phyloP scores from a whole-genome alignment of 2,329 filamentous ascomycete species.

The Phialophora verrucosa region DNA sequence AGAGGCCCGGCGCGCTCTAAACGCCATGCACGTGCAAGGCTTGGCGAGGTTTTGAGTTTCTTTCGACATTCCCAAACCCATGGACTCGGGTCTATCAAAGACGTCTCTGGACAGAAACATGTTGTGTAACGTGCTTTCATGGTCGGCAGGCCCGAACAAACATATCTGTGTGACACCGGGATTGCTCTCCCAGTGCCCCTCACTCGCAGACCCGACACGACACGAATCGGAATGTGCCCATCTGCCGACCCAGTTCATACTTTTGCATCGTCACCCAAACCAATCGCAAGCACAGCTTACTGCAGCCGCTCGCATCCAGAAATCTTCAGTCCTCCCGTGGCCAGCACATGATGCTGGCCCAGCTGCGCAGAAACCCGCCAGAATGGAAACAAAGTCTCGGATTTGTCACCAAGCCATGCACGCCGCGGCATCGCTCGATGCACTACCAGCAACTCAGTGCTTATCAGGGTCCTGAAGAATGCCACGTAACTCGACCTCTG shows the following conservation, averaged over 20 bases:
- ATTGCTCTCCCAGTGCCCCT: background rate
- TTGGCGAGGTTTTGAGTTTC: constrained; percentile 4
- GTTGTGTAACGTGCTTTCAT: constrained; percentile 6
- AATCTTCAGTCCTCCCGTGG: background rate
- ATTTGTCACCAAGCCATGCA: constrained; percentile 4
- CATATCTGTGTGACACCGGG: background rate
- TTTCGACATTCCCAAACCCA: background rate
- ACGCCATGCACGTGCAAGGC: constrained; percentile 2
- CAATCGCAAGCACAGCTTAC: constrained; percentile 2
- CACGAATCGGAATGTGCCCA: constrained; percentile 3
- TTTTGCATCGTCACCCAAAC: background rate
- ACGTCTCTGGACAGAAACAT: background rate
- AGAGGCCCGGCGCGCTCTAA: constrained; percentile 2
- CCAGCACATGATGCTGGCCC: background rate
- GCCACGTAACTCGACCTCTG: constrained; percentile 3
- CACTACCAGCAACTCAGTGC: background rate
- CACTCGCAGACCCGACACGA: background rate
- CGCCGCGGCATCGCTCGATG: background rate
- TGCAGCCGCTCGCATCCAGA: background rate
- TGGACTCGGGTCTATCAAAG: background rate
- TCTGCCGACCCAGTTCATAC: constrained; percentile 2
- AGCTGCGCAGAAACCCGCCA: background rate
- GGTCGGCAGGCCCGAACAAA: background rate
- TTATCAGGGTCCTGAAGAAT: constrained; percentile 2
- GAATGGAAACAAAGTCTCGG: background rate